Conservation (phyloP, 345 rosid species). For the Hibiscus syriacus region DNA sequence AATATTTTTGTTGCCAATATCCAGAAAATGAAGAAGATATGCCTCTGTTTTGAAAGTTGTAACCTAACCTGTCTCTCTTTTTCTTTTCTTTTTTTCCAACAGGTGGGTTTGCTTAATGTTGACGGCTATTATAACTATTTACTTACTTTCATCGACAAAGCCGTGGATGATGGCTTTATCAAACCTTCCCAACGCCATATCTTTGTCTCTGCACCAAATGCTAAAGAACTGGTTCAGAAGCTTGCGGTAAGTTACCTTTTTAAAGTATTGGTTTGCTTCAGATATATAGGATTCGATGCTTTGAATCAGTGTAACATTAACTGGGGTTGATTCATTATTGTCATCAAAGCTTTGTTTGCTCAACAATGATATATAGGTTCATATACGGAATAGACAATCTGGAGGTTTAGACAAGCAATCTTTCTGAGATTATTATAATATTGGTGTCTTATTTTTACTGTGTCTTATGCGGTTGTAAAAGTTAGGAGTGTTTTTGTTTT, state of each 20-base stretch:
- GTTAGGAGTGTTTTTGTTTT: constrained; percentile 13
- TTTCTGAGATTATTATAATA: constrained; percentile 1
- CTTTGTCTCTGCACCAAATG: constrained; percentile 80
- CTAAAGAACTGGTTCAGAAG: constrained; percentile 75
- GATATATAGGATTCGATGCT: no score
- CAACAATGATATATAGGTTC: not conserved
- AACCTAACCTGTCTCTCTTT: no score
- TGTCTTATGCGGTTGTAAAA: not conserved
- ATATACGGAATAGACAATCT: constrained; percentile 16
- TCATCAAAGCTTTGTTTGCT: not conserved
- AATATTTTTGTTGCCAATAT: no score
- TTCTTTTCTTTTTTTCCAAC: constrained; percentile 6
- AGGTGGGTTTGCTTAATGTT: constrained; percentile 95
- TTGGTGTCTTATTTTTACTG: not conserved
- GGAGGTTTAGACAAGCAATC: constrained; percentile 12
- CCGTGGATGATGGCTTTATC: constrained; percentile 94
- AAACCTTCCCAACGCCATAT: constrained; percentile 76
- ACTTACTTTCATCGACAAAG: constrained; percentile 83
- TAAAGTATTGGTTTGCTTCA: no score
- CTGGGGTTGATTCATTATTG: not conserved
- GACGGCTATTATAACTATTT: constrained; percentile 86
- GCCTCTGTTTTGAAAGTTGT: not conserved
- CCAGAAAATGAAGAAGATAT: no score
- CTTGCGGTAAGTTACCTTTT: constrained; percentile 57
- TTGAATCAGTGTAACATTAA: not conserved